A percentile compares a stretch with the other conserved stretches of the same genome.
Evolutionary conservation across 2,329 filamentous ascomycete genomes (phyloP).

Genomic region (Colletotrichum navitas): DNA sequence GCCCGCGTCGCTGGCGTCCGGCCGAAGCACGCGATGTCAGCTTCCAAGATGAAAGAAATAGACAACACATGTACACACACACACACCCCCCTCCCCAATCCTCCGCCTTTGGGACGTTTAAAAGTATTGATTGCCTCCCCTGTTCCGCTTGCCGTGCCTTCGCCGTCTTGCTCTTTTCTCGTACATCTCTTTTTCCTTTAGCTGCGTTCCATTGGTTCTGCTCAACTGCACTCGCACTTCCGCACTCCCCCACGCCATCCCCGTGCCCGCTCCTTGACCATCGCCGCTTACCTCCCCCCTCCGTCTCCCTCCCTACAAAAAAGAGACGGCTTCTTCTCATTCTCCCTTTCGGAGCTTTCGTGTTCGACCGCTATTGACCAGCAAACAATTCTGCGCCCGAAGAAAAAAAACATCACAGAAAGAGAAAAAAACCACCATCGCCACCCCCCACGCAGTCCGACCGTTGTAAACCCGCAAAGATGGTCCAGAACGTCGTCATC

Average conservation of each 20-base stretch:
- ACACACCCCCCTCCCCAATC: neutral
- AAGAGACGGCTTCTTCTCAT: neutral
- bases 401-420: neutral
- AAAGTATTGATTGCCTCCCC: constrained; percentile 27
- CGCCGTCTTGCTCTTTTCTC: neutral
- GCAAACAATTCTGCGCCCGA: neutral
- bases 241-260: constrained; percentile 40
- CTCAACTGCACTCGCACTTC: constrained; percentile 2
- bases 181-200: neutral
- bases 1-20: constrained; percentile 9
- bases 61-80: neutral
- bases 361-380: neutral
- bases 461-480: neutral
- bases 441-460: neutral
- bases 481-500: constrained; percentile 56
- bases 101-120: constrained; percentile 25
- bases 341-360: constrained; percentile 3
- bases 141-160: neutral
- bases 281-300: constrained; percentile 1
- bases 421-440: neutral
- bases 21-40: constrained; percentile 10
- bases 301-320: neutral
- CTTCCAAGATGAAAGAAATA: constrained; percentile 4
- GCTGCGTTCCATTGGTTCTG: constrained; percentile 7
- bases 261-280: constrained; percentile 17